Conservation (phyloP, 768 basidiomycete species). For the Lentinula edodes region DNA sequence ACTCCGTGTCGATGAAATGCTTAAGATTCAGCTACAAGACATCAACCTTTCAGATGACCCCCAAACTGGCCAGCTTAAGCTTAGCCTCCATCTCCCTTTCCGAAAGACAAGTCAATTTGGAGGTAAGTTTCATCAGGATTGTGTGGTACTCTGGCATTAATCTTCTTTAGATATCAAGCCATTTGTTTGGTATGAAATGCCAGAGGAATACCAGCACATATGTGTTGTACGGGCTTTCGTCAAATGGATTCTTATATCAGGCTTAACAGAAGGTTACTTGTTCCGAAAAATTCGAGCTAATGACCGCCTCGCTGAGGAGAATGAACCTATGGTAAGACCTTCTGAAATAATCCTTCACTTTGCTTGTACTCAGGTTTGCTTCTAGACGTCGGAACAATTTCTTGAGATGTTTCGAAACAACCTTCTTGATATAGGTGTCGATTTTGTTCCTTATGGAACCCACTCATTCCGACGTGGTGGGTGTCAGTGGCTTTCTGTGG, state of each 20-base stretch:
- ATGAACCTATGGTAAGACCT: conserved; percentile 8
- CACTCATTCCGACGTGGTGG: too few species aligned
- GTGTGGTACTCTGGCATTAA: too few species aligned
- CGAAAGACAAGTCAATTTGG: too few species aligned
- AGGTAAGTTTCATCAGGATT: too few species aligned
- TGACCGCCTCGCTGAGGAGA: conserved; percentile 6
- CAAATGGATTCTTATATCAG: conserved; percentile 7
- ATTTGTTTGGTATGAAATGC: conserved; percentile 9
- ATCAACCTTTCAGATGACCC: conserved; percentile 13
- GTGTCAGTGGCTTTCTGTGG: too few species aligned
- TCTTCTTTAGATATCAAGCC: conserved; percentile 16
- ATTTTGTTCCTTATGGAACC: too few species aligned
- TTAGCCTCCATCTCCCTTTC: not conserved
- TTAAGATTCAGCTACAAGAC: conserved; percentile 12
- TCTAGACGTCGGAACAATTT: conserved; percentile 15
- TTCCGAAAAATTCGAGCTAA: conserved; percentile 8
- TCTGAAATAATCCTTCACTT: too few species aligned
- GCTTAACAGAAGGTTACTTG: conserved; percentile 7
- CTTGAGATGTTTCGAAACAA: not conserved
- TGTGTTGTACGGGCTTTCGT: conserved; percentile 12
- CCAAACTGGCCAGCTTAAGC: not conserved
- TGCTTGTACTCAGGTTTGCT: too few species aligned
- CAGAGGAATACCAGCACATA: conserved; percentile 7
- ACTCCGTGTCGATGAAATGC: conserved; percentile 13
- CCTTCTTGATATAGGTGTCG: too few species aligned